Conservation (phyloP, 768 basidiomycete species). For the Suillus bovinus region DNA sequence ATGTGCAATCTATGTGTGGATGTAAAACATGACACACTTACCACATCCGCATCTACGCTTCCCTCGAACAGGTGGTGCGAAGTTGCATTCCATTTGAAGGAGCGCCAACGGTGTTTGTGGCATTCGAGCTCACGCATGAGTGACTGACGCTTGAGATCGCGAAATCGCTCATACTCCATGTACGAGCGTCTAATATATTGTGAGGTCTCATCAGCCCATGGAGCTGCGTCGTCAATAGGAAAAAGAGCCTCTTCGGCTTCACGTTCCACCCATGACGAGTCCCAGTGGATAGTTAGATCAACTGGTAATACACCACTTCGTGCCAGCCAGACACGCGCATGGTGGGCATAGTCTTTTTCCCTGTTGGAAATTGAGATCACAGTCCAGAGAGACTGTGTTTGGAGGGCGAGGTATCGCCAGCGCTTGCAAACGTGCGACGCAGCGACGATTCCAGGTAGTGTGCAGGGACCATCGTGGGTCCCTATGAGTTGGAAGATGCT, state of each 20-base stretch:
- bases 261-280: not conserved
- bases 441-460: slow-evolving; percentile 8
- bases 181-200: slow-evolving; percentile 1
- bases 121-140: slow-evolving; percentile 5
- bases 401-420: slow-evolving; percentile 59
- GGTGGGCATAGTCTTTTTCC: slow-evolving; percentile 2
- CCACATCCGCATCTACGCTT: not conserved
- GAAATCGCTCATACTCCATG: slow-evolving; percentile 4
- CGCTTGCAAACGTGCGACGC: slow-evolving; percentile 61
- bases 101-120: slow-evolving; percentile 7
- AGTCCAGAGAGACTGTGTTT: slow-evolving; percentile 59
- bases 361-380: slow-evolving; percentile 6
- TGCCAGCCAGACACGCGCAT: not conserved
- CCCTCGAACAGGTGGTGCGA: not conserved
- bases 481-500: not conserved
- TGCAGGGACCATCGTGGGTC: not conserved
- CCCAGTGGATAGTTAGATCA: slow-evolving; percentile 1
- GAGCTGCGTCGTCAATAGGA: slow-evolving; percentile 5
- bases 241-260: slow-evolving; percentile 1
- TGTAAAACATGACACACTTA: not conserved
- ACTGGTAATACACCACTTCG: slow-evolving; percentile 4
- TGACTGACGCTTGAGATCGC: not conserved
- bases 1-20: not conserved
- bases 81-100: not conserved
- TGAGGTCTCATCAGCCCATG: slow-evolving; percentile 1